Conservation (phyloP, 345 rosid genomes). For the Aethionema arabicum region DNA sequence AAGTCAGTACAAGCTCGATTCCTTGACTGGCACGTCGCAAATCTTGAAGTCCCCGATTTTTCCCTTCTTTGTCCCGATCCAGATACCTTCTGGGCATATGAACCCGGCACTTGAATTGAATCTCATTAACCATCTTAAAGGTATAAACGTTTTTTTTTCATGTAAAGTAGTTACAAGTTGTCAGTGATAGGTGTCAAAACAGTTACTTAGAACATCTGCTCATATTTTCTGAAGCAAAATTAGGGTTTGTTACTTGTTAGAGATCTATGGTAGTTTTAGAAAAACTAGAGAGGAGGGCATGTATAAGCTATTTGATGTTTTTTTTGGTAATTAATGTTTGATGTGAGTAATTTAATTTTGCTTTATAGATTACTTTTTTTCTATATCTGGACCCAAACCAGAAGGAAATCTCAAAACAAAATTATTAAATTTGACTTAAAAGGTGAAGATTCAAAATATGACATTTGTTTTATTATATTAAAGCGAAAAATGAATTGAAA, state of each 20-base stretch:
- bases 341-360: no score
- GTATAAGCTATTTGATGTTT: conserved; percentile 16
- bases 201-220: conserved; percentile 23
- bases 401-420: no score
- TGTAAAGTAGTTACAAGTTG: conserved; percentile 31
- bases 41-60: conserved; percentile 79
- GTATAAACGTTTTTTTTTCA: conserved; percentile 13
- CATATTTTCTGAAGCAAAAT: conserved; percentile 6
- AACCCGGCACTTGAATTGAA: conserved; percentile 67
- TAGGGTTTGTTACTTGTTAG: conserved; percentile 26
- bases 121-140: neutral
- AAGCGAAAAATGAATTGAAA: no score
- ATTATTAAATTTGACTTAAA: no score
- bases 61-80: conserved; percentile 85
- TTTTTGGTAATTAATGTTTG: no score
- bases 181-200: conserved; percentile 19
- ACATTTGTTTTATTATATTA: no score
- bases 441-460: no score
- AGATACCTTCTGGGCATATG: conserved; percentile 90
- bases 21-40: conserved; percentile 89
- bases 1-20: conserved; percentile 84
- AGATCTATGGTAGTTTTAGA: conserved; percentile 28
- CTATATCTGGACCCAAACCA: no score
- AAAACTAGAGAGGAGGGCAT: conserved; percentile 19
- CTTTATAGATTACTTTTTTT: no score